phyloP scores from a whole-genome alignment of 371 early-diverging fungal species.

The Lichtheimia hyalospora region DNA sequence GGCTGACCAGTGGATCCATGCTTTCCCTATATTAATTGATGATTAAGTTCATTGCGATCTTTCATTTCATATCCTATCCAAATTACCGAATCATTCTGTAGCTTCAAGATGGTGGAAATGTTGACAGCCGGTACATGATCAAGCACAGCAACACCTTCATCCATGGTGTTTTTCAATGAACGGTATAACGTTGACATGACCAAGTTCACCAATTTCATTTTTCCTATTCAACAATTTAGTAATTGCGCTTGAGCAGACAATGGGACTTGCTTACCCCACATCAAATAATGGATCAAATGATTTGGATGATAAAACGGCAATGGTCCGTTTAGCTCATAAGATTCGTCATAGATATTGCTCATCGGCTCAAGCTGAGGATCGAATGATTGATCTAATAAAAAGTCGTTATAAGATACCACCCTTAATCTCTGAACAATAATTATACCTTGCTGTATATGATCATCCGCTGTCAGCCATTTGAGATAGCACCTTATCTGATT shows the following conservation, averaged over 20 bases:
- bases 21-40: constrained; percentile 3
- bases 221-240: constrained; percentile 37
- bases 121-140: constrained; percentile 50
- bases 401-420: neutral
- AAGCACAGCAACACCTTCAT: constrained; percentile 41
- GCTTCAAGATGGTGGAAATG: constrained; percentile 48
- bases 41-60: neutral
- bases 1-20: constrained; percentile 8
- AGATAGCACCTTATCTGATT: constrained; percentile 57
- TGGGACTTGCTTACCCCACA: constrained; percentile 64
- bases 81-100: constrained; percentile 40
- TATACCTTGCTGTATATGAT: constrained; percentile 34
- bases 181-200: constrained; percentile 52
- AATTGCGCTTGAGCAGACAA: neutral
- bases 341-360: constrained; percentile 58
- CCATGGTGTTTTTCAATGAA: constrained; percentile 47
- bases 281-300: constrained; percentile 69
- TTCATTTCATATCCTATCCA: neutral
- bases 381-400: constrained; percentile 12
- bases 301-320: constrained; percentile 79
- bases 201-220: constrained; percentile 67
- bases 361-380: constrained; percentile 35
- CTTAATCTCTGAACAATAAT: neutral
- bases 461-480: constrained; percentile 66
- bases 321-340: constrained; percentile 58